These are phyloP conservation scores for Fusarium pseudoanthophilum DNA, from an alignment of 2,329 filamentous ascomycete genomes.

Conservation along the genomic window DNA sequence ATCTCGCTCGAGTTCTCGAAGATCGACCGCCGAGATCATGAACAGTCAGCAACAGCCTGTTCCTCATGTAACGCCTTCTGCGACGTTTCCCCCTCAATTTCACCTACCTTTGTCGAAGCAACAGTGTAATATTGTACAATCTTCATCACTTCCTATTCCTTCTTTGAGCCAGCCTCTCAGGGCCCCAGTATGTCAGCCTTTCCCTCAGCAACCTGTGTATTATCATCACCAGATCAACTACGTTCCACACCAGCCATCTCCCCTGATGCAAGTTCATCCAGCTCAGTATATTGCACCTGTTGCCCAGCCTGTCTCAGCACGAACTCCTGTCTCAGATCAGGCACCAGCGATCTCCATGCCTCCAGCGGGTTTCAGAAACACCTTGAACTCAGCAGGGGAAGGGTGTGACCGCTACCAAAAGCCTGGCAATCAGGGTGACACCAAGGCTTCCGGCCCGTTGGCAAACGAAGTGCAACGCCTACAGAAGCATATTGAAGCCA, in stretches of 20 bases:
- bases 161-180: slow-evolving; percentile 22
- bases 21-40: slow-evolving; percentile 1
- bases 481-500: slow-evolving; percentile 44
- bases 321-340: background rate
- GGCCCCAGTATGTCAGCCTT: slow-evolving; percentile 19
- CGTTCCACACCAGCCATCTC: slow-evolving; percentile 11
- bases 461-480: slow-evolving; percentile 41
- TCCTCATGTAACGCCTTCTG: slow-evolving; percentile 39
- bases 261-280: slow-evolving; percentile 16
- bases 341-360: background rate
- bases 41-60: slow-evolving; percentile 1
- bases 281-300: slow-evolving; percentile 20
- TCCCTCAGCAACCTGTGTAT: slow-evolving; percentile 37
- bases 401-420: background rate
- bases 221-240: slow-evolving; percentile 36
- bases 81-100: slow-evolving; percentile 28
- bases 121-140: slow-evolving; percentile 26
- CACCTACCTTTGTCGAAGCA: slow-evolving; percentile 31
- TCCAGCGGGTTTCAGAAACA: background rate
- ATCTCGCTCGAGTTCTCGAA: slow-evolving; percentile 27
- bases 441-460: slow-evolving; percentile 9
- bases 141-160: slow-evolving; percentile 29
- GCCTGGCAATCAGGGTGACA: background rate
- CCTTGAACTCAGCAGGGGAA: background rate
- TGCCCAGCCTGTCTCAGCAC: background rate